Evolutionary conservation across 148 eudicot genomes (phyloP).

Genomic region (Fagopyrum homotropicum): DNA sequence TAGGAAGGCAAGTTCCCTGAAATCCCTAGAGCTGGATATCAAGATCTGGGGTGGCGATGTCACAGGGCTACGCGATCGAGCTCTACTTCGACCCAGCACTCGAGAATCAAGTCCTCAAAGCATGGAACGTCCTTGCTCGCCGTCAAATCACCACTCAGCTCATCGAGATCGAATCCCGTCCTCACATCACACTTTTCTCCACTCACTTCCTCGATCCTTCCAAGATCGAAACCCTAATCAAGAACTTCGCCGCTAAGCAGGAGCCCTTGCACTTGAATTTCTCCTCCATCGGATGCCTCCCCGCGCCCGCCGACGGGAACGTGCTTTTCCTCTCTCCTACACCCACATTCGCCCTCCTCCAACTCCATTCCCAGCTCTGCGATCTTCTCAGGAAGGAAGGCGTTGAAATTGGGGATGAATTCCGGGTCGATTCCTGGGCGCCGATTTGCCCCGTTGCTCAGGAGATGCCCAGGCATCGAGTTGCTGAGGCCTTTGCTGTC

Average conservation of each 20-base stretch:
- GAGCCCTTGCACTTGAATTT: slow-evolving; percentile 61
- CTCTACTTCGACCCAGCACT: slow-evolving; percentile 87
- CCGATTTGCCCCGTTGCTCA: slow-evolving; percentile 79
- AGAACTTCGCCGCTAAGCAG: slow-evolving; percentile 49
- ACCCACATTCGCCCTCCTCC: slow-evolving; percentile 66
- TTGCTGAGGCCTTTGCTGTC: slow-evolving; percentile 73
- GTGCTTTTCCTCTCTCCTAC: slow-evolving; percentile 69
- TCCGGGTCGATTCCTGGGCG: slow-evolving; percentile 61
- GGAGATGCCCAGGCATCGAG: slow-evolving; percentile 53
- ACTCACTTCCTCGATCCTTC: slow-evolving; percentile 41
- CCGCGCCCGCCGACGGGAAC: slow-evolving; percentile 33
- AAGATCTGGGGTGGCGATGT: slow-evolving; percentile 27
- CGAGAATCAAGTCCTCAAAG: slow-evolving; percentile 81
- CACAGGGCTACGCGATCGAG: slow-evolving; percentile 80
- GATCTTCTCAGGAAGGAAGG: slow-evolving; percentile 76
- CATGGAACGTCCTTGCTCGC: slow-evolving; percentile 82
- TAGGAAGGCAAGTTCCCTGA: neutral
- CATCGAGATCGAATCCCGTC: slow-evolving; percentile 84
- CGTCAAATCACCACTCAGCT: slow-evolving; percentile 88
- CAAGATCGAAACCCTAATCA: slow-evolving; percentile 58
- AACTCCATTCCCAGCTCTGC: slow-evolving; percentile 68
- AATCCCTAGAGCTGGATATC: neutral
- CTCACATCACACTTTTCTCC: slow-evolving; percentile 77
- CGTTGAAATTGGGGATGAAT: slow-evolving; percentile 55
- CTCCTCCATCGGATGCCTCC: slow-evolving; percentile 72